A percentile compares a stretch with the other conserved stretches of the same genome.
Conservation (phyloP, 2,329 filamentous ascomycete species). For the Amesomyces nigricolor region DNA sequence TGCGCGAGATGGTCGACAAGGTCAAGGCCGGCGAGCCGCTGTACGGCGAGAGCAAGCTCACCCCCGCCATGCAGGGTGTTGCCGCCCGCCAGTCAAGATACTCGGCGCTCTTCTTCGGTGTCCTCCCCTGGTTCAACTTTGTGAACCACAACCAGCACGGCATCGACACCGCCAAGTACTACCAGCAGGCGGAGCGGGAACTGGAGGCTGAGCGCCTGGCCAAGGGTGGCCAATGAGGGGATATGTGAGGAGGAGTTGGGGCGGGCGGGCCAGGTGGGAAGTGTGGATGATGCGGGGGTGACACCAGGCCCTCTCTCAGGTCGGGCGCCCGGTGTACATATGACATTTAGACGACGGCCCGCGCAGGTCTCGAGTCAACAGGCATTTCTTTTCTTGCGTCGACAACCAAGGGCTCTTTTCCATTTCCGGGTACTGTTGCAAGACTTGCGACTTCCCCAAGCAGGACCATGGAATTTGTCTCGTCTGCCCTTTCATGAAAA, state of each 20-base stretch:
- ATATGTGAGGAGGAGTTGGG: neutral
- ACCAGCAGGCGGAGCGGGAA: constrained; percentile 88
- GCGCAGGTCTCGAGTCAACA: constrained; percentile 17
- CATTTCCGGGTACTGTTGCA: too few relatives aligned
- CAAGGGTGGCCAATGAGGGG: constrained; percentile 19
- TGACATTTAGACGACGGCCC: constrained; percentile 18
- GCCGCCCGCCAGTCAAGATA: constrained; percentile 90
- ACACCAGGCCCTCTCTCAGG: constrained; percentile 5
- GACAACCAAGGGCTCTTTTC: neutral
- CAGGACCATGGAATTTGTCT: neutral
- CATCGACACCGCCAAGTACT: constrained; percentile 98
- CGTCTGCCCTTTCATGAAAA: too few relatives aligned
- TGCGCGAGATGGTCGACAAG: constrained; percentile 95
- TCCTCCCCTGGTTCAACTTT: constrained; percentile 96
- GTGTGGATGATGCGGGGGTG: neutral
- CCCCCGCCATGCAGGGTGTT: constrained; percentile 88
- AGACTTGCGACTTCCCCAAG: neutral
- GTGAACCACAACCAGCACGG: constrained; percentile 95
- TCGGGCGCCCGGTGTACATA: constrained; percentile 23
- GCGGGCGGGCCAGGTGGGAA: neutral
- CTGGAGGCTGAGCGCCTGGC: constrained; percentile 64
- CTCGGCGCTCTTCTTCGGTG: constrained; percentile 73
- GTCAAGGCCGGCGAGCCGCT: constrained; percentile 88
- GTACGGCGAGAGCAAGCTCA: constrained; percentile 74
- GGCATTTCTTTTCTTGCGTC: constrained; percentile 14